phyloP scores from a whole-genome alignment of 2,329 filamentous ascomycete species.

The Tetracladium maxilliforme region DNA sequence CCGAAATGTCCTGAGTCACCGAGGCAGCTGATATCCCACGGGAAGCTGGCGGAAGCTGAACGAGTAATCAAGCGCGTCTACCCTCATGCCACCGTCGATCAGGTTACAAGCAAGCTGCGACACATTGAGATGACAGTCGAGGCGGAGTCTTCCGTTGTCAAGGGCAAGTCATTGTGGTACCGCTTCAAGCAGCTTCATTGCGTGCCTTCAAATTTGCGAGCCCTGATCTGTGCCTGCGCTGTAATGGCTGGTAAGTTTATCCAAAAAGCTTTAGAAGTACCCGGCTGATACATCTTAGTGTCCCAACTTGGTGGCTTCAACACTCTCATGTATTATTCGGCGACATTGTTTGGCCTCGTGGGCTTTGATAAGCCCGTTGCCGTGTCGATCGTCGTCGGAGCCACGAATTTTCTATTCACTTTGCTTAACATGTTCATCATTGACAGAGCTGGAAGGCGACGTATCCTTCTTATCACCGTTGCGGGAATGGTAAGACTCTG shows the following conservation, averaged over 20 bases:
- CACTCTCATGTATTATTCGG: conserved; percentile 26
- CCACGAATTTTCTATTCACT: conserved; percentile 32
- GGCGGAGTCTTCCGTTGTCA: conserved; percentile 20
- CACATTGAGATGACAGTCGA: conserved; percentile 23
- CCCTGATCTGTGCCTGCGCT: conserved; percentile 28
- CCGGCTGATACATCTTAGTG: too few relatives aligned
- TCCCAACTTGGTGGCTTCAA: conserved; percentile 31
- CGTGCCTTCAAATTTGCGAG: conserved; percentile 25
- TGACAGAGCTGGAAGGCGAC: conserved; percentile 27
- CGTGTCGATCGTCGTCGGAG: conserved; percentile 26
- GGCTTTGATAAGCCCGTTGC: conserved; percentile 31
- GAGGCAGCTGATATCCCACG: conserved; percentile 27
- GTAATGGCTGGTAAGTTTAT: too few relatives aligned
- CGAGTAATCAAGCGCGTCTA: conserved; percentile 22
- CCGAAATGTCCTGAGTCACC: conserved; percentile 31
- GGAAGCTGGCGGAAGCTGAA: conserved; percentile 21
- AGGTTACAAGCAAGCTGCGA: conserved; percentile 26
- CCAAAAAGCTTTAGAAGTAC: too few relatives aligned
- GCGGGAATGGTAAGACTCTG: conserved; percentile 25
- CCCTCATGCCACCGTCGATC: conserved; percentile 22
- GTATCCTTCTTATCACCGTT: conserved; percentile 25
- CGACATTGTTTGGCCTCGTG: conserved; percentile 27
- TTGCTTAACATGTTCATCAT: conserved; percentile 29
- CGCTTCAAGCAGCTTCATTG: conserved; percentile 29
- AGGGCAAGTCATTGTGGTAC: conserved; percentile 23